A percentile compares a stretch with the other conserved stretches of the same genome.
phyloP scores from a whole-genome alignment of 495 filamentous ascomycete genomes.

The Aspergillus asperescens region DNA sequence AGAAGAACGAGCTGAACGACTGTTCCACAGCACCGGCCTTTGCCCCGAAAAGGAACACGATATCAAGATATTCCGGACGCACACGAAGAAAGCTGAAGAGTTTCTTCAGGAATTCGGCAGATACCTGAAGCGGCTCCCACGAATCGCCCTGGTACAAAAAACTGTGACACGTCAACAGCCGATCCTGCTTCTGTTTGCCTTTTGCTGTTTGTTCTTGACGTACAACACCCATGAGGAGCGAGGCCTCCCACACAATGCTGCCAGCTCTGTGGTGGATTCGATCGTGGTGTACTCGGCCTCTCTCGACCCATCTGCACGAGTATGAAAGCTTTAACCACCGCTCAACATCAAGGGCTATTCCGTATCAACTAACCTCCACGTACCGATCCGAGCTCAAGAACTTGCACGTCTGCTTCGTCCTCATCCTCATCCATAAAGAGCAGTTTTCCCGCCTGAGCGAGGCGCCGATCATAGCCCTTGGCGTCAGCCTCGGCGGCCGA shows the following conservation, averaged over 20 bases:
- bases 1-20: neutral
- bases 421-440: neutral
- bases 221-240: neutral
- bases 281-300: neutral
- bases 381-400: neutral
- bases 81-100: neutral
- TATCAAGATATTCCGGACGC: neutral
- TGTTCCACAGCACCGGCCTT: neutral
- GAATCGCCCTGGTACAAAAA: neutral
- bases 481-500: neutral
- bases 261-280: neutral
- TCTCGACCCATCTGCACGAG: neutral
- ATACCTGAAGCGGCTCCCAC: neutral
- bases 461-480: neutral
- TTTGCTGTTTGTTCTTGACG: neutral
- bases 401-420: neutral
- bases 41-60: neutral
- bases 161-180: neutral
- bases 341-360: neutral
- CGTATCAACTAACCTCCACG: neutral
- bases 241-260: neutral
- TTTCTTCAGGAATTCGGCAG: neutral
- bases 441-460: neutral
- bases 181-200: neutral
- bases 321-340: too few species aligned